phyloP scores from a whole-genome alignment of 345 rosid genomes.

The Punica granatum region DNA sequence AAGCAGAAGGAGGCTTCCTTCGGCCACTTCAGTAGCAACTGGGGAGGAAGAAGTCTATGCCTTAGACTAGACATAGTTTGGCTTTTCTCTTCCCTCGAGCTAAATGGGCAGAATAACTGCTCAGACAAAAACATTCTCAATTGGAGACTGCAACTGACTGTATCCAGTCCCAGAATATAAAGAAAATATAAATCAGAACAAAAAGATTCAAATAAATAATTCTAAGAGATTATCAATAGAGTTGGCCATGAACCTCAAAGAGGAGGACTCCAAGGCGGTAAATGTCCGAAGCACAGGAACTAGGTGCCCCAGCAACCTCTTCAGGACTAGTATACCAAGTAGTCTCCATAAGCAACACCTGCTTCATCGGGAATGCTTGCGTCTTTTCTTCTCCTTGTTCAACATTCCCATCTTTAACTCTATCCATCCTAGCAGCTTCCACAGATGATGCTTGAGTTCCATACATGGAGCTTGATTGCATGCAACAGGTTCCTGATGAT shows the following conservation, averaged over 20 bases:
- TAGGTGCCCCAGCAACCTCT: constrained; percentile 53
- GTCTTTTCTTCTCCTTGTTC: constrained; percentile 53
- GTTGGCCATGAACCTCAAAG: constrained; percentile 58
- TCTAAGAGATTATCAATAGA: not conserved
- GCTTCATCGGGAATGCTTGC: constrained; percentile 83
- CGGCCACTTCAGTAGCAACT: constrained; percentile 70
- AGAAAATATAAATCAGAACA: not conserved
- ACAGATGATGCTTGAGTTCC: constrained; percentile 20
- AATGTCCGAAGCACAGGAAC: constrained; percentile 80
- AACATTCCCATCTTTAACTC: constrained; percentile 24
- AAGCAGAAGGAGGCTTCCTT: constrained; percentile 95
- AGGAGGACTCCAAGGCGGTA: constrained; percentile 84
- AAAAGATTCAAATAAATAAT: not conserved
- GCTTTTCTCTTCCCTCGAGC: constrained; percentile 44
- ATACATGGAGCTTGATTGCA: constrained; percentile 42
- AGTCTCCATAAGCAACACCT: constrained; percentile 69
- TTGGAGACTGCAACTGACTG: constrained; percentile 8
- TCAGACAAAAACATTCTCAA: constrained; percentile 19
- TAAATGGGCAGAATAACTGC: constrained; percentile 44
- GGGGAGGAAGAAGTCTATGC: constrained; percentile 96
- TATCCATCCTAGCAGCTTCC: constrained; percentile 36
- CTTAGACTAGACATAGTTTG: constrained; percentile 86
- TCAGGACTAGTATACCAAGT: constrained; percentile 91
- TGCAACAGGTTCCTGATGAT: constrained; percentile 53
- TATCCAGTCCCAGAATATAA: not conserved